phyloP scores from a whole-genome alignment of 2,329 filamentous ascomycete genomes.

The Penicillium janthinellum region DNA sequence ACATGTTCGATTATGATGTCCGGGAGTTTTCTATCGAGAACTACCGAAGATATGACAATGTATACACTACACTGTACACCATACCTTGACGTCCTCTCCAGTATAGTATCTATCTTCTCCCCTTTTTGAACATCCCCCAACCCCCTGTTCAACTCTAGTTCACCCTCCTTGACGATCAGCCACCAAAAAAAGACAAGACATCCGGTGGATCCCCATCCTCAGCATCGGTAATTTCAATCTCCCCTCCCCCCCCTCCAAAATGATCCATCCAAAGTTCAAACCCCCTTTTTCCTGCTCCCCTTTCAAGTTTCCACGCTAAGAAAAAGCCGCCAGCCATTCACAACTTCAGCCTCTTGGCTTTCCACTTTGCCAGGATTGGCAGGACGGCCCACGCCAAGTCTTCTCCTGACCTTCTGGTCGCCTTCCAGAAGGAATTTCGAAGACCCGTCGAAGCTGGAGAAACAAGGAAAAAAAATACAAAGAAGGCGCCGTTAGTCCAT shows the following conservation, averaged over 20 bases:
- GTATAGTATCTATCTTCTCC: no score
- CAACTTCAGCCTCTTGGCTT: constrained; percentile 8
- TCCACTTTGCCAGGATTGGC: constrained; percentile 18
- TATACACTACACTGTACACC: neutral
- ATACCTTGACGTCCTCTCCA: neutral
- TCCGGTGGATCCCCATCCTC: constrained; percentile 10
- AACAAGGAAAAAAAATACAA: neutral
- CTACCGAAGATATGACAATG: neutral
- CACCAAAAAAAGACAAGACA: neutral
- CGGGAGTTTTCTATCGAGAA: neutral
- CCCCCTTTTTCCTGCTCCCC: constrained; percentile 14
- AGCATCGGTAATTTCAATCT: constrained; percentile 23
- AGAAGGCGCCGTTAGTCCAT: constrained; percentile 8
- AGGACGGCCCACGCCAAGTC: constrained; percentile 20
- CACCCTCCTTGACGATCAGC: neutral
- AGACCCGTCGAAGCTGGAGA: constrained; percentile 19
- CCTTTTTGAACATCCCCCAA: neutral
- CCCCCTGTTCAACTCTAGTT: neutral
- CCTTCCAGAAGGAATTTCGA: constrained; percentile 28
- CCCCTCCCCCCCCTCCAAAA: neutral
- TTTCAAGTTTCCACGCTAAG: constrained; percentile 14
- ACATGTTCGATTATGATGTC: no score
- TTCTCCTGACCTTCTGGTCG: constrained; percentile 30
- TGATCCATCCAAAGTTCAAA: neutral
- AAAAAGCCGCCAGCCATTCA: constrained; percentile 19